Percentiles rank a stretch among this genome's conserved stretches.
Evolutionary conservation across 768 basidiomycete species (phyloP).

Genomic region (Russula virescens): DNA sequence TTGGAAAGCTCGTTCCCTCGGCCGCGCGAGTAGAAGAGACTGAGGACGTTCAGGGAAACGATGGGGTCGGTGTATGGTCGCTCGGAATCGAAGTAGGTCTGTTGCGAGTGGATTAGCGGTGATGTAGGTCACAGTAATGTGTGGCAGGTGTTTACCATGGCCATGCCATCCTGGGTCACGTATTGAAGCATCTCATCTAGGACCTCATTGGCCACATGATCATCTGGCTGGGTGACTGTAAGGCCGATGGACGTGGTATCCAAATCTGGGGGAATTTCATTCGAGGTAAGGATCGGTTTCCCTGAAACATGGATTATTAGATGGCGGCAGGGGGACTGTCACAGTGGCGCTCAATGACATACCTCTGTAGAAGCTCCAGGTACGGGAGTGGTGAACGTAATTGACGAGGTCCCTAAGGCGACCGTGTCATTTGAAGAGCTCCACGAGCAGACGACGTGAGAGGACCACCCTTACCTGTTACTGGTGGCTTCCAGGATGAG

Average conservation of each 20-base stretch:
- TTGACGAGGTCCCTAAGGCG: slow-evolving; percentile 39
- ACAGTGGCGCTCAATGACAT: slow-evolving; percentile 32
- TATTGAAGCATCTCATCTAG: slow-evolving; percentile 56
- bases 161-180: slow-evolving; percentile 44
- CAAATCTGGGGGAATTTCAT: slow-evolving; percentile 47
- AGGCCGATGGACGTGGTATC: slow-evolving; percentile 54
- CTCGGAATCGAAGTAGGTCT: slow-evolving; percentile 50
- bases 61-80: slow-evolving; percentile 50
- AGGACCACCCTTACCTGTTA: slow-evolving; percentile 34
- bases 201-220: slow-evolving; percentile 35
- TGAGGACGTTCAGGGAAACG: slow-evolving; percentile 48
- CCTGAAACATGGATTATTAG: slow-evolving; percentile 30
- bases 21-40: slow-evolving; percentile 45
- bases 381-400: slow-evolving; percentile 34
- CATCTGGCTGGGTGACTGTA: slow-evolving; percentile 35
- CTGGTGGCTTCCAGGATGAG: slow-evolving; percentile 49
- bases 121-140: not conserved
- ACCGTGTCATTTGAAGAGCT: not conserved
- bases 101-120: slow-evolving; percentile 5
- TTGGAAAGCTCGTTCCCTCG: slow-evolving; percentile 41
- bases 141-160: slow-evolving; percentile 22
- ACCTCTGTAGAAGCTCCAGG: slow-evolving; percentile 54
- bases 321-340: slow-evolving; percentile 20
- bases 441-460: not conserved
- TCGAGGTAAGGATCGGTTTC: slow-evolving; percentile 37